phyloP scores from a whole-genome alignment of 1,284 basidiomycete genomes.

The Laetiporus sulphureus region DNA sequence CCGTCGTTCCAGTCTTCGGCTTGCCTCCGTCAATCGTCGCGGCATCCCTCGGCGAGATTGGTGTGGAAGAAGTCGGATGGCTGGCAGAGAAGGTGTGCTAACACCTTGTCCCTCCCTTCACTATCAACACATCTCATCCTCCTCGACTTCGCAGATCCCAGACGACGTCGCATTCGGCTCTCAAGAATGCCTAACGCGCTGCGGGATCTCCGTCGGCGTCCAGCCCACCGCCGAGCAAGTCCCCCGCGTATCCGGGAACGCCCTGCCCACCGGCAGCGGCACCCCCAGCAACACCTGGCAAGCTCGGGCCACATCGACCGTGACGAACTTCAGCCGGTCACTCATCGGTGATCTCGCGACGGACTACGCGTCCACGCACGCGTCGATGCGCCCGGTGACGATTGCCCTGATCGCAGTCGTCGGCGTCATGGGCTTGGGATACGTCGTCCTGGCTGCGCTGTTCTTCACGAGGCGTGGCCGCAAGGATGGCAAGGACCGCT shows the following conservation, averaged over 20 bases:
- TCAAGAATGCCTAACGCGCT: constrained; percentile 28
- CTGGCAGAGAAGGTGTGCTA: constrained; percentile 20
- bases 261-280: constrained; percentile 18
- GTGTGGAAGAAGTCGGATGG: constrained; percentile 25
- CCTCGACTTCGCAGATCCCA: constrained; percentile 22
- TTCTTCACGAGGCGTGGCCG: constrained; percentile 15
- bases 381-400: constrained; percentile 9
- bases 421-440: constrained; percentile 19
- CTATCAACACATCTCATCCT: background rate
- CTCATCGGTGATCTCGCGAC: constrained; percentile 14
- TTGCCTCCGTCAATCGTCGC: constrained; percentile 29
- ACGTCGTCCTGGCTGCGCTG: constrained; percentile 17
- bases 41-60: constrained; percentile 28
- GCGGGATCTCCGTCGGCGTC: constrained; percentile 21
- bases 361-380: constrained; percentile 37
- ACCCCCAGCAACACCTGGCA: constrained; percentile 1
- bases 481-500: constrained; percentile 7
- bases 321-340: constrained; percentile 12
- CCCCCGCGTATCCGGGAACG: constrained; percentile 26
- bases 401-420: constrained; percentile 19
- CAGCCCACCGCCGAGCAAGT: constrained; percentile 29
- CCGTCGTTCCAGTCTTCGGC: constrained; percentile 20
- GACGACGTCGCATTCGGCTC: constrained; percentile 29
- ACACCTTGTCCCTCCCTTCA: background rate
- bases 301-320: constrained; percentile 12